Evolutionary conservation across 192 early-diverging fungal species (phyloP), one percentile per base, ranked within the genome.

Genomic region (Coemansia sp.): DNA sequence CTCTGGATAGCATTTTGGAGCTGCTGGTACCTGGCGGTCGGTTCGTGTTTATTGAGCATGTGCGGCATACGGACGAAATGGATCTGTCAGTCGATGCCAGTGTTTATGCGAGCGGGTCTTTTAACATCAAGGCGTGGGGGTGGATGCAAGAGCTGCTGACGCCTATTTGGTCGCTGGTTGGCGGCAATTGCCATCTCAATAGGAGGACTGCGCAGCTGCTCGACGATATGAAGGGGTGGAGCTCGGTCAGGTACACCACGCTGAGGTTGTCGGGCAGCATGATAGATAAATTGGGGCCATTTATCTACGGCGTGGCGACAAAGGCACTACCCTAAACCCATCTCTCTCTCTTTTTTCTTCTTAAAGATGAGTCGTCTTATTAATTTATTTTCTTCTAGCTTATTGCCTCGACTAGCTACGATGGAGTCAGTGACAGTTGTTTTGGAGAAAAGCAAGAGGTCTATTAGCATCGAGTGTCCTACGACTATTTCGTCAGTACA

Each of bases 41-140:
- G 16, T 70, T 69, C 20, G 60, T 81, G 9, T 81, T 81, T 52
- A 55, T 75, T 13, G 73, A 81, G 67, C 78, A 81, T 41, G 78
- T 81, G 37, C 62, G 61, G 34, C 76, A 78, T 38, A 65, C 58
- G 3, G 62, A 80, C 20, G 65, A 60, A 8, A 1, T n/a, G 13
- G 68, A 74, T 27, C 9, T 29, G 16, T 65, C 62, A 2, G 62
- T 69, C 0, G 56, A 43, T 11, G 37, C 45, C 29, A 41, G 16
- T 18, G 52, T 61, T 35, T 35, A 35, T 35, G 34, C 34, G 3
- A 49, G 61, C 29, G 67, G 49, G 3, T 40, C 20, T 9, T 12
- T 73, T 15, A 58, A 73, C 52, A 7, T 73, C 29, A 11, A 13
- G 0, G 11, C 8, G 20, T 80, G 78, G 78, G 22, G 37, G 12